Conservation (phyloP, 495 filamentous ascomycete genomes). For the Xylaria castorea region DNA sequence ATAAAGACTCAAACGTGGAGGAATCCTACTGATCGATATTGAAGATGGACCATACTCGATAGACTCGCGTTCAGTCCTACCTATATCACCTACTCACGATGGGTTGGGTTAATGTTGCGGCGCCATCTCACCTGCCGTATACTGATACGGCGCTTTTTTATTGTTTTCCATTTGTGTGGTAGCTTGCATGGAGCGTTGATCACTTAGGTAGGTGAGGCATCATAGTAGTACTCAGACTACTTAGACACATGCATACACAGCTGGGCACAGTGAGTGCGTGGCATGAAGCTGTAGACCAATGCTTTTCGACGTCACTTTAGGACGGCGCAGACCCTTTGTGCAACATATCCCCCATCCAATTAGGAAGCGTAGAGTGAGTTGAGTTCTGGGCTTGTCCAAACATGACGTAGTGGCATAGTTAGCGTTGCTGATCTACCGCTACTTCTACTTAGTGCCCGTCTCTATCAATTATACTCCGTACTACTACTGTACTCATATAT, state of each 20-base stretch:
- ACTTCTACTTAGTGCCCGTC: neutral
- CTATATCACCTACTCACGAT: no score
- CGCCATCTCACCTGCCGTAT: neutral
- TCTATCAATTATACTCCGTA: neutral
- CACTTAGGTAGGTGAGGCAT: constrained; percentile 8
- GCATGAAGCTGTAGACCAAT: neutral
- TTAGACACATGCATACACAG: constrained; percentile 3
- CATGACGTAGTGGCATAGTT: no score
- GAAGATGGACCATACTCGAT: neutral
- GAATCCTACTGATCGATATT: neutral
- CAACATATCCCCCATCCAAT: neutral
- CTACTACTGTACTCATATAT: no score
- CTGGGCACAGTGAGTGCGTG: constrained; percentile 8
- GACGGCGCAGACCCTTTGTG: neutral
- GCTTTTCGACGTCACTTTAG: constrained; percentile 12
- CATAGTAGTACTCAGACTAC: neutral
- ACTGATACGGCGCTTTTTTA: neutral
- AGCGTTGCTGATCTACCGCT: no score
- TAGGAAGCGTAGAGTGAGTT: neutral
- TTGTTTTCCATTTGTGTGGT: neutral
- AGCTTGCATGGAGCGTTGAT: constrained; percentile 6
- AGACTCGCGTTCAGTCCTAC: neutral
- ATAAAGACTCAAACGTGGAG: neutral
- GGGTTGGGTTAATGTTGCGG: neutral
- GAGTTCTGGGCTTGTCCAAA: neutral